Evolutionary conservation across 352 stramenopile species (phyloP).

Genomic region (Phytophthora nicotianae): DNA sequence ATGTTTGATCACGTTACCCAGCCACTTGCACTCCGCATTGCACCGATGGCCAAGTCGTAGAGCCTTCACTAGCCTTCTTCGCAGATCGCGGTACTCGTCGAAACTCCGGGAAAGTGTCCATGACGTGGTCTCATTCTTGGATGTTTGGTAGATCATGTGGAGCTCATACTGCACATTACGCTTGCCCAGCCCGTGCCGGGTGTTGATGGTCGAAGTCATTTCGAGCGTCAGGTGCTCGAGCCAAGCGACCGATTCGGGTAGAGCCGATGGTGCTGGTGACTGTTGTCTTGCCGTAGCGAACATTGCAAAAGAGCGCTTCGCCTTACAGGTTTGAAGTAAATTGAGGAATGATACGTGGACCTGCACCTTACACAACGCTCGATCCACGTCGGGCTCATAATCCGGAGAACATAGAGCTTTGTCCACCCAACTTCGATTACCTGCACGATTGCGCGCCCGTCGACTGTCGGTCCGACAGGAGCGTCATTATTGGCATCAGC

Average conservation of each 20-base stretch:
- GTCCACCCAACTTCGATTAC: slow-evolving; percentile 12
- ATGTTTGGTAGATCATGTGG: slow-evolving; percentile 35
- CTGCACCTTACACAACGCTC: slow-evolving; percentile 8
- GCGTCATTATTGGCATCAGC: neutral
- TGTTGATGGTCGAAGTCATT: slow-evolving; percentile 27
- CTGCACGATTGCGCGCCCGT: slow-evolving; percentile 24
- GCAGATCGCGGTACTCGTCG: slow-evolving; percentile 50
- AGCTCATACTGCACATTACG: slow-evolving; percentile 38
- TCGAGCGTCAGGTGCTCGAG: slow-evolving; percentile 37
- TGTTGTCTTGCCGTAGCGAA: slow-evolving; percentile 18
- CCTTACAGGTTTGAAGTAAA: slow-evolving; percentile 5
- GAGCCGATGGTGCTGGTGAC: slow-evolving; percentile 3
- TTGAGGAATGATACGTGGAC: slow-evolving; percentile 20
- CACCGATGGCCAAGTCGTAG: slow-evolving; percentile 57
- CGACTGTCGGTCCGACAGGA: neutral
- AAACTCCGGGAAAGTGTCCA: slow-evolving; percentile 42
- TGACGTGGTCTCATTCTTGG: slow-evolving; percentile 28
- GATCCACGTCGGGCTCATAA: slow-evolving; percentile 23
- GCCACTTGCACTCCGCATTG: slow-evolving; percentile 61
- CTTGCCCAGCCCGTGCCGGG: slow-evolving; percentile 24
- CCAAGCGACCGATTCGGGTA: slow-evolving; percentile 41
- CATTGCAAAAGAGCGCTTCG: slow-evolving; percentile 24
- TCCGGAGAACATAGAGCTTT: slow-evolving; percentile 4
- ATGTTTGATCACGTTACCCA: slow-evolving; percentile 58
- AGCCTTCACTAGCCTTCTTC: slow-evolving; percentile 43